phyloP scores from a whole-genome alignment of 331 rosid genomes.

The Pyracantha coccinea region DNA sequence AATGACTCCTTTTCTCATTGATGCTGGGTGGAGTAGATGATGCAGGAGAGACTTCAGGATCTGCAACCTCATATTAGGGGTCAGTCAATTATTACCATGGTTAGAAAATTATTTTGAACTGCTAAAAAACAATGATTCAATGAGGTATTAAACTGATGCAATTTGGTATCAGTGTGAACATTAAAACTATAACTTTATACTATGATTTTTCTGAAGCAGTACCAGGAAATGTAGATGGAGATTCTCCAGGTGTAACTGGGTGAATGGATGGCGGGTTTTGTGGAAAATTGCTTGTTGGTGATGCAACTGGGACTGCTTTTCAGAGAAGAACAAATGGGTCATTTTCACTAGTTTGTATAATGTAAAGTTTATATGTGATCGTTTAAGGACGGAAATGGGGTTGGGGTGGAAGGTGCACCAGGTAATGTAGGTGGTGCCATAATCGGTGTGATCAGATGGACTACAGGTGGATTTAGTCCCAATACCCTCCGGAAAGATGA shows the following conservation, averaged over 20 bases:
- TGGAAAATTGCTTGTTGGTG: slow-evolving; percentile 39
- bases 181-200: not conserved
- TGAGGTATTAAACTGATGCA: not conserved
- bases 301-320: slow-evolving; percentile 30
- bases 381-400: not conserved
- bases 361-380: not conserved
- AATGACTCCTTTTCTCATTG: slow-evolving; percentile 23
- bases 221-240: slow-evolving; percentile 55
- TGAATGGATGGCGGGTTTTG: slow-evolving; percentile 28
- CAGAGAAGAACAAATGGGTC: not conserved
- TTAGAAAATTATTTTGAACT: not conserved
- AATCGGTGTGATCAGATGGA: slow-evolving; percentile 17
- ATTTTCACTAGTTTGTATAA: not conserved
- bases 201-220: not conserved
- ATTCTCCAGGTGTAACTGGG: slow-evolving; percentile 30
- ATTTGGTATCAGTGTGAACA: not conserved
- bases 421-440: slow-evolving; percentile 32
- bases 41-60: slow-evolving; percentile 31
- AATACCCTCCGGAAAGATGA: slow-evolving; percentile 29
- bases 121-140: not conserved
- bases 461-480: slow-evolving; percentile 18
- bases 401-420: slow-evolving; percentile 17
- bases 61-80: not conserved
- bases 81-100: not conserved
- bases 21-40: slow-evolving; percentile 28